These are phyloP conservation scores for Heliamphora pulchella DNA, from an alignment of 179 eudicot species.

Conservation along the genomic window DNA sequence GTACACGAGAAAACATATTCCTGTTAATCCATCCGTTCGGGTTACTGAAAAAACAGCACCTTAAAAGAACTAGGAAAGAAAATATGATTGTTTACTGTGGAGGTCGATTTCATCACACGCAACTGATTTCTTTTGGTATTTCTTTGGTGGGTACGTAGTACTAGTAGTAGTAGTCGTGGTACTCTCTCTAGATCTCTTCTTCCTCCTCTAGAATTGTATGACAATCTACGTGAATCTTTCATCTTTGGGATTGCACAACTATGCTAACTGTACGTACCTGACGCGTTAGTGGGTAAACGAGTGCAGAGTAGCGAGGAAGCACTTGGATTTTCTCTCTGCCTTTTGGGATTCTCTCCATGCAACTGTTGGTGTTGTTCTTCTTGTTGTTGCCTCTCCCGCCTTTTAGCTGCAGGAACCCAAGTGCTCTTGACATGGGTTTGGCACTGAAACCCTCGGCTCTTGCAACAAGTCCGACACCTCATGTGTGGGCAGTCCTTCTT, in stretches of 20 bases:
- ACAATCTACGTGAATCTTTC: no score
- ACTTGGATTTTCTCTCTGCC: conserved; percentile 21
- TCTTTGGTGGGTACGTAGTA: neutral
- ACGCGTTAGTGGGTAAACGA: conserved; percentile 25
- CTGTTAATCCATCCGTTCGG: conserved; percentile 21
- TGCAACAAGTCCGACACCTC: conserved; percentile 89
- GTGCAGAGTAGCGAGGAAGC: conserved; percentile 32
- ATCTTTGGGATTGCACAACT: no score
- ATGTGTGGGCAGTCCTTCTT: conserved; percentile 73
- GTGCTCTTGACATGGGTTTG: conserved; percentile 82
- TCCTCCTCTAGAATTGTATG: neutral
- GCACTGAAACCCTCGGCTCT: conserved; percentile 75
- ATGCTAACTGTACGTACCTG: conserved; percentile 15
- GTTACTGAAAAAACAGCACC: conserved; percentile 35
- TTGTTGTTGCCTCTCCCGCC: conserved; percentile 45
- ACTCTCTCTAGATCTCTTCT: neutral
- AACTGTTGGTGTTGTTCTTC: conserved; percentile 15
- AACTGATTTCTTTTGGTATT: conserved; percentile 2
- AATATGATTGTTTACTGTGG: neutral
- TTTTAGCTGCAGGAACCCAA: conserved; percentile 76
- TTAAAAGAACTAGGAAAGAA: neutral
- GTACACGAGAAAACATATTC: neutral
- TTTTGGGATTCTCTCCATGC: conserved; percentile 13
- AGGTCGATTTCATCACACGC: conserved; percentile 24
- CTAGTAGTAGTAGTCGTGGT: neutral